These are phyloP conservation scores for Cryphonectria radicalis DNA, from an alignment of 2,329 filamentous ascomycete species.

Conservation along the genomic window DNA sequence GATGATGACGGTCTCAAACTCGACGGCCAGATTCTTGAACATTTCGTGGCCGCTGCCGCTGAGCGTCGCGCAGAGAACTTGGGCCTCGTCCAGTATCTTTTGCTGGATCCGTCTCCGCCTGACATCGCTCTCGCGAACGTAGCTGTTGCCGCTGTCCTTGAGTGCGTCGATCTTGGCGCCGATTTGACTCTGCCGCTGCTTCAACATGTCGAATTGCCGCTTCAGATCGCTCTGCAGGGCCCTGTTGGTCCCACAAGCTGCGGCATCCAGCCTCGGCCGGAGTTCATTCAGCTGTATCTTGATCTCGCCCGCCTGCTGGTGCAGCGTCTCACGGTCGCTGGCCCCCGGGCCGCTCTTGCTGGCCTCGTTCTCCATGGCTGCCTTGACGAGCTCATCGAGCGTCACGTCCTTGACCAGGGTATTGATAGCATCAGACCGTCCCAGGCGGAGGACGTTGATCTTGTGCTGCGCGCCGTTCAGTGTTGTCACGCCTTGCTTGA, in stretches of 20 bases:
- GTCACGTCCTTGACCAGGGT: slow-evolving; percentile 87
- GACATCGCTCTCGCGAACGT: slow-evolving; percentile 83
- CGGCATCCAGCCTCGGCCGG: slow-evolving; percentile 72
- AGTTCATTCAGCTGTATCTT: slow-evolving; percentile 75
- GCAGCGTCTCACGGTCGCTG: slow-evolving; percentile 61
- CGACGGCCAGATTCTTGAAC: slow-evolving; percentile 91
- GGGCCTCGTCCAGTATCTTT: slow-evolving; percentile 84
- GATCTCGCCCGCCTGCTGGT: slow-evolving; percentile 69
- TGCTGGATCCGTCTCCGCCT: slow-evolving; percentile 84
- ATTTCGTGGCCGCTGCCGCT: slow-evolving; percentile 97
- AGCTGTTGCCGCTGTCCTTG: slow-evolving; percentile 83
- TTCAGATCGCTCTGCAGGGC: slow-evolving; percentile 61
- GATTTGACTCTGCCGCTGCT: slow-evolving; percentile 73
- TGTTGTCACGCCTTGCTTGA: slow-evolving; percentile 86
- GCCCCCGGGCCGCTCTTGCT: slow-evolving; percentile 59
- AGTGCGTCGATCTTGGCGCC: slow-evolving; percentile 84
- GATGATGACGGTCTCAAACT: slow-evolving; percentile 98
- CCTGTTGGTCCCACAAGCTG: slow-evolving; percentile 59
- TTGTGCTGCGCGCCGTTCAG: slow-evolving; percentile 72
- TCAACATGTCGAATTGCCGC: slow-evolving; percentile 77
- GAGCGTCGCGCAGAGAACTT: slow-evolving; percentile 92
- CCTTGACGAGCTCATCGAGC: slow-evolving; percentile 86
- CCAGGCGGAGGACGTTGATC: slow-evolving; percentile 86
- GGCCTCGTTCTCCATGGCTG: slow-evolving; percentile 65
- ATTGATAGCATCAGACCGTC: slow-evolving; percentile 91